These are phyloP conservation scores for Penicillium freii DNA, from an alignment of 2,329 filamentous ascomycete species.

Conservation along the genomic window DNA sequence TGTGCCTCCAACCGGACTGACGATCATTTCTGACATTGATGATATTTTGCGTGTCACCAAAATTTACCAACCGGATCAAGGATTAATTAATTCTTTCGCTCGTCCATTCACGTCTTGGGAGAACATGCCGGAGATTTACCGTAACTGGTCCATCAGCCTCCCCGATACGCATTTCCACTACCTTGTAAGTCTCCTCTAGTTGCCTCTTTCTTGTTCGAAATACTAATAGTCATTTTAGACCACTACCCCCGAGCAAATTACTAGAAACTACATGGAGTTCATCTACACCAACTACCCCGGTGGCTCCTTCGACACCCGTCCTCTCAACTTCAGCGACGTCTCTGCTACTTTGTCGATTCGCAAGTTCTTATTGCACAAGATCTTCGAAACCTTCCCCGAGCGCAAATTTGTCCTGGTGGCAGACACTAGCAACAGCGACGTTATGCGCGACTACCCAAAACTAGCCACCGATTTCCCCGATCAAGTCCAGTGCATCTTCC, in stretches of 20 bases:
- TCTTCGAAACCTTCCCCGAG: conserved; percentile 72
- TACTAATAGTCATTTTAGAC: conserved; percentile 42
- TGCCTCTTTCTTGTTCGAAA: background rate
- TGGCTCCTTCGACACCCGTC: conserved; percentile 74
- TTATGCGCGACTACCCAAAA: conserved; percentile 62
- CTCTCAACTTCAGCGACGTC: conserved; percentile 76
- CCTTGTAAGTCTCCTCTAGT: conserved; percentile 39
- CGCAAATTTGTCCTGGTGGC: conserved; percentile 74
- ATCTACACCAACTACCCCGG: conserved; percentile 76
- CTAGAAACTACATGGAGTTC: conserved; percentile 72
- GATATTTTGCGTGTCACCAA: conserved; percentile 79
- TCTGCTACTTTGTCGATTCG: conserved; percentile 70
- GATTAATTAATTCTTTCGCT: conserved; percentile 73
- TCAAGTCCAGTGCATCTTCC: conserved; percentile 73
- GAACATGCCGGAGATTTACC: conserved; percentile 77
- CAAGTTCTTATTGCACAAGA: conserved; percentile 65
- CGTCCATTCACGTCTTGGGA: conserved; percentile 68
- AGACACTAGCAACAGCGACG: conserved; percentile 73
- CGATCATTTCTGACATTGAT: conserved; percentile 74
- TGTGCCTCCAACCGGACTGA: conserved; percentile 67
- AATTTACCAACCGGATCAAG: conserved; percentile 73
- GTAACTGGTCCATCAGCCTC: conserved; percentile 68
- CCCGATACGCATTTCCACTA: conserved; percentile 76
- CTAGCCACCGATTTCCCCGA: conserved; percentile 65
- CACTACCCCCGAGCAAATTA: conserved; percentile 74